These are phyloP conservation scores for Monosporozyma siamensis DNA, from an alignment of 805 yeast species.

Conservation along the genomic window DNA sequence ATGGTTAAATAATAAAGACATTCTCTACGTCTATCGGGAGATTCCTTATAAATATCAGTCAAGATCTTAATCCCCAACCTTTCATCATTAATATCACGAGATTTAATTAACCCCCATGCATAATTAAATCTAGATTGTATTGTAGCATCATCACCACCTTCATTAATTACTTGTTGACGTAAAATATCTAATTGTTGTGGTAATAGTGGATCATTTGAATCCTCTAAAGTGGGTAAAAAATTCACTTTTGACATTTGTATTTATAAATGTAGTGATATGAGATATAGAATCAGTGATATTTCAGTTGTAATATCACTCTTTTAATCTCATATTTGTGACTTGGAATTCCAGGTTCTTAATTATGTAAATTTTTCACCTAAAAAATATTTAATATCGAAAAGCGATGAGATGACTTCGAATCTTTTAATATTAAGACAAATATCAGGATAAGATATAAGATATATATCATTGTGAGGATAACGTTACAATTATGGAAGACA, in stretches of 20 bases:
- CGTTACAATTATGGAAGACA: conserved; percentile 28
- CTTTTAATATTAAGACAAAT: too few species aligned
- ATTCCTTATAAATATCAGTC: conserved; percentile 58
- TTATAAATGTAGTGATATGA: neutral
- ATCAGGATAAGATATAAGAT: too few species aligned
- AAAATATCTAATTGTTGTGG: conserved; percentile 68
- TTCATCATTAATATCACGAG: conserved; percentile 52
- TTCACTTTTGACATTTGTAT: conserved; percentile 20
- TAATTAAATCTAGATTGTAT: conserved; percentile 85
- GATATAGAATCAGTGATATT: too few species aligned
- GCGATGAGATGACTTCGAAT: neutral
- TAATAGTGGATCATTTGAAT: conserved; percentile 41
- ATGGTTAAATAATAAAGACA: conserved; percentile 78
- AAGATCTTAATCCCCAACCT: conserved; percentile 71
- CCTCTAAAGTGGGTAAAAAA: conserved; percentile 26
- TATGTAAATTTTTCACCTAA: too few species aligned
- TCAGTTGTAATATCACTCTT: too few species aligned
- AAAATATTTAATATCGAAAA: too few species aligned
- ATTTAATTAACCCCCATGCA: conserved; percentile 92
- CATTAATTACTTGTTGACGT: conserved; percentile 67
- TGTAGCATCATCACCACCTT: conserved; percentile 63
- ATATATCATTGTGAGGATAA: neutral
- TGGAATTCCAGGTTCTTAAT: too few species aligned
- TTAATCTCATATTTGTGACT: too few species aligned
- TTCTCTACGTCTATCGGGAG: conserved; percentile 79